These are phyloP conservation scores for Sporisorium sorghi DNA, from an alignment of 1,284 basidiomycete species.

Conservation along the genomic window DNA sequence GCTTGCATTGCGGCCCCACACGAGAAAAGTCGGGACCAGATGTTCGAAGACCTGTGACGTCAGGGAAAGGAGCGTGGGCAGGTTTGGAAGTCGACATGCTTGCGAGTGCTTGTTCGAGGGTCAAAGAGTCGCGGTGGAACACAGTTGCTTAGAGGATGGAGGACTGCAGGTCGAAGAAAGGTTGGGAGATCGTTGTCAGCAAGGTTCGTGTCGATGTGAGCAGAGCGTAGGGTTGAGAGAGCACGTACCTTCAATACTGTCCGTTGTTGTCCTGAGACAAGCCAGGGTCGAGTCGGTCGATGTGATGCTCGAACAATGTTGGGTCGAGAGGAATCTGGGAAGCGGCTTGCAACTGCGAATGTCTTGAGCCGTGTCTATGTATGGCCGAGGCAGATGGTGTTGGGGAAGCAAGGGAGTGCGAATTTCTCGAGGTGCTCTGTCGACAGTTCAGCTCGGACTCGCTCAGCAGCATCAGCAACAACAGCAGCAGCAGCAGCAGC, in stretches of 20 bases:
- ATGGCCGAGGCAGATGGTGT: neutral
- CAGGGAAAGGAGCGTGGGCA: constrained; percentile 62
- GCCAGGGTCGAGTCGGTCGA: neutral
- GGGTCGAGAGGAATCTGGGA: neutral
- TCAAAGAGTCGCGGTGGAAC: neutral
- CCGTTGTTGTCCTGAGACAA: neutral
- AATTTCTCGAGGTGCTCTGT: no score
- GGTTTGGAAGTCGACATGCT: constrained; percentile 23
- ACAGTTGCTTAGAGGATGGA: neutral
- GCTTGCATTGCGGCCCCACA: constrained; percentile 32
- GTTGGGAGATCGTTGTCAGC: neutral
- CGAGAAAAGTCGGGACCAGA: constrained; percentile 48
- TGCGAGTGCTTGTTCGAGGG: neutral
- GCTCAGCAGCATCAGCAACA: neutral
- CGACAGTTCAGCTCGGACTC: neutral
- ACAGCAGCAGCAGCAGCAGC: neutral
- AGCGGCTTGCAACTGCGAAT: neutral
- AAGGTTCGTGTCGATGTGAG: neutral
- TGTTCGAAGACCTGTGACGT: constrained; percentile 61
- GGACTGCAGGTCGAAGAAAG: neutral
- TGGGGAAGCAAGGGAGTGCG: neutral
- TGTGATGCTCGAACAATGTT: neutral
- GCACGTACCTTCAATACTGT: no score
- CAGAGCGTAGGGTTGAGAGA: neutral
- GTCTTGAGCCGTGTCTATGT: neutral